These are phyloP conservation scores for Psilocybe sp. DNA, from an alignment of 768 basidiomycete species.

Conservation along the genomic window DNA sequence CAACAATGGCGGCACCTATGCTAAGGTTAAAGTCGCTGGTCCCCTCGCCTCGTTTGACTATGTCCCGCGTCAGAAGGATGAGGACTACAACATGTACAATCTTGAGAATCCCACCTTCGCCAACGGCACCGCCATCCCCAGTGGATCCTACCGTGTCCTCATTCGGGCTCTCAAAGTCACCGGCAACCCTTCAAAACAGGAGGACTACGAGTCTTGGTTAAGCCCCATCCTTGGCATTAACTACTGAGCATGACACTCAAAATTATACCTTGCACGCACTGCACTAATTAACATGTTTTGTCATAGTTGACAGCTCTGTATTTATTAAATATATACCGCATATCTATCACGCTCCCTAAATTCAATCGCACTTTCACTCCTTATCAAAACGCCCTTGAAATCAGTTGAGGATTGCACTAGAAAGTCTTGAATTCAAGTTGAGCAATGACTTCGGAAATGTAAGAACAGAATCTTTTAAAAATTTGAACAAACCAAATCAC, in stretches of 20 bases:
- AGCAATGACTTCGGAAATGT: no score
- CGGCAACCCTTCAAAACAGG: constrained; percentile 32
- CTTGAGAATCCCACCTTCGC: constrained; percentile 33
- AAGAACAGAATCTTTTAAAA: no score
- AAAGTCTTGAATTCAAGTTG: no score
- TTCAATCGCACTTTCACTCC: no score
- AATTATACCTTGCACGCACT: neutral
- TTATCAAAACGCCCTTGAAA: no score
- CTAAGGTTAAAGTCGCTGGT: constrained; percentile 38
- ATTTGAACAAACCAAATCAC: no score
- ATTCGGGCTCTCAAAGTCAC: constrained; percentile 38
- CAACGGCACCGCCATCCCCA: constrained; percentile 37
- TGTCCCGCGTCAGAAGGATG: constrained; percentile 36
- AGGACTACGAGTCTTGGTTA: constrained; percentile 43
- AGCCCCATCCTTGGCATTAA: constrained; percentile 43
- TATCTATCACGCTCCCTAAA: no score
- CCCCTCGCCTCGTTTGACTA: constrained; percentile 42
- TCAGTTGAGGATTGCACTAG: no score
- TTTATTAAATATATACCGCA: no score
- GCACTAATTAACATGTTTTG: neutral
- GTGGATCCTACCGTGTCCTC: constrained; percentile 38
- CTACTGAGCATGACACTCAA: neutral
- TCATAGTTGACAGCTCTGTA: neutral
- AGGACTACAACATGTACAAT: constrained; percentile 22
- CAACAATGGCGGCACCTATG: constrained; percentile 30